Conservation (phyloP, 305 asterid genomes). For the Fraxinus nigra region DNA sequence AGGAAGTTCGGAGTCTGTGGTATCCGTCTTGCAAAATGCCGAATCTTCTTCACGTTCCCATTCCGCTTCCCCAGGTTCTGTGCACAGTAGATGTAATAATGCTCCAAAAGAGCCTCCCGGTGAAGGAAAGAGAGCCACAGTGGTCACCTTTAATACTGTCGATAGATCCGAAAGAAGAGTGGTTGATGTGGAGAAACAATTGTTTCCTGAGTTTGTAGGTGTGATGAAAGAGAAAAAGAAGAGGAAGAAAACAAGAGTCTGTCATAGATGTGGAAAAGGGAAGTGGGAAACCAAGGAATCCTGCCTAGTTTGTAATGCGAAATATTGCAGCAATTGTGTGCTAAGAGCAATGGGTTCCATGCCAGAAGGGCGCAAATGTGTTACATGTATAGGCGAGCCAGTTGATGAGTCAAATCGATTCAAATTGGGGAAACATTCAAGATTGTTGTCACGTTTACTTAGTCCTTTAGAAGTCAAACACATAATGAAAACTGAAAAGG, state of each 20-base stretch:
- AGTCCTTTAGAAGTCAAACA: constrained; percentile 95
- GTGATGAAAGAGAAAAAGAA: constrained; percentile 64
- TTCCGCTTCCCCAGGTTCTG: constrained; percentile 70
- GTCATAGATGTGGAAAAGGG: constrained; percentile 84
- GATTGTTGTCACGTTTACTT: constrained; percentile 68
- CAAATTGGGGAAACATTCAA: constrained; percentile 72
- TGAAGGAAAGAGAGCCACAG: constrained; percentile 67
- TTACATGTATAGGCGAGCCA: constrained; percentile 83
- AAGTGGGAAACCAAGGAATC: constrained; percentile 93
- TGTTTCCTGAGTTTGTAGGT: constrained; percentile 55
- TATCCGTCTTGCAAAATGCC: constrained; percentile 74
- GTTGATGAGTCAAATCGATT: constrained; percentile 72
- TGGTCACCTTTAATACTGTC: constrained; percentile 73
- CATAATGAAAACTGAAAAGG: constrained; percentile 86
- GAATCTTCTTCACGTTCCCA: constrained; percentile 70
- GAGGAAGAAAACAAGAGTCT: constrained; percentile 64
- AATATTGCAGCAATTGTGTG: constrained; percentile 86
- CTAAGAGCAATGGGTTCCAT: constrained; percentile 97
- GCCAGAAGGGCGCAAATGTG: constrained; percentile 98
- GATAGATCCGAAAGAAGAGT: constrained; percentile 60
- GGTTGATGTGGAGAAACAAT: constrained; percentile 51
- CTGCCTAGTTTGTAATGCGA: constrained; percentile 82
- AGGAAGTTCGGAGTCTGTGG: constrained; percentile 78
- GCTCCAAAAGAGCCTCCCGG: constrained; percentile 28
- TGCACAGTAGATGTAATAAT: constrained; percentile 32